Conservation (phyloP, 2,329 filamentous ascomycete genomes). For the Microdochium bolleyi region DNA sequence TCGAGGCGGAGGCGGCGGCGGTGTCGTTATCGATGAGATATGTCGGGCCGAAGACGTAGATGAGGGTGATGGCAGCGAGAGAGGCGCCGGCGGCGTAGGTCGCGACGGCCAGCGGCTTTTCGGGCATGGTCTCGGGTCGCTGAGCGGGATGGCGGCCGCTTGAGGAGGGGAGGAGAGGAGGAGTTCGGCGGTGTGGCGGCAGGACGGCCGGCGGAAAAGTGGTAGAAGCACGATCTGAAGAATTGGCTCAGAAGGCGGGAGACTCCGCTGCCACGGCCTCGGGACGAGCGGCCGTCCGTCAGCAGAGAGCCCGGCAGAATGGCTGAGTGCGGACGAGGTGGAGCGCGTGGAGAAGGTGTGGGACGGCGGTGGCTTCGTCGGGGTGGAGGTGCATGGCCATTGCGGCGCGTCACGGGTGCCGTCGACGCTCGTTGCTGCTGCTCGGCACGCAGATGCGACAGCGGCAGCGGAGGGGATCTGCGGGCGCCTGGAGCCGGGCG, state of each 20-base stretch:
- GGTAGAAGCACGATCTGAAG: background rate
- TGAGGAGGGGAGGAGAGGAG: background rate
- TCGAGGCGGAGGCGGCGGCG: slow-evolving; percentile 41
- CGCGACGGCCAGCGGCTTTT: slow-evolving; percentile 74
- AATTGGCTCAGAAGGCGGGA: background rate
- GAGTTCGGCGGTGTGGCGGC: background rate
- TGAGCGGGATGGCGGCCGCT: background rate
- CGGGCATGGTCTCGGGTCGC: slow-evolving; percentile 51
- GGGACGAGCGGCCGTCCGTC: background rate
- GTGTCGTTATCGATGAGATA: slow-evolving; percentile 82
- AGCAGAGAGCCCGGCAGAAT: background rate
- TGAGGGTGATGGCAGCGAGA: slow-evolving; percentile 85
- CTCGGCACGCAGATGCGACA: no score
- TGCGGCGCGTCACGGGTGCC: no score
- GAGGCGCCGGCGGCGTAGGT: slow-evolving; percentile 94
- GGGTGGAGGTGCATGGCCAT: background rate
- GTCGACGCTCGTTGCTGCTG: no score
- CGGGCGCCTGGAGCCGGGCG: no score
- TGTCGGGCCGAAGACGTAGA: slow-evolving; percentile 97
- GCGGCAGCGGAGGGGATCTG: no score
- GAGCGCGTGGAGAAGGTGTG: background rate
- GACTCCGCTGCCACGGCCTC: background rate
- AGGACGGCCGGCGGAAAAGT: background rate
- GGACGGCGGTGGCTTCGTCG: background rate
- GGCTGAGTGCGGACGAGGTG: background rate